phyloP scores from a whole-genome alignment of 2,329 filamentous ascomycete species.

The Phaeomoniella chlamydospora region DNA sequence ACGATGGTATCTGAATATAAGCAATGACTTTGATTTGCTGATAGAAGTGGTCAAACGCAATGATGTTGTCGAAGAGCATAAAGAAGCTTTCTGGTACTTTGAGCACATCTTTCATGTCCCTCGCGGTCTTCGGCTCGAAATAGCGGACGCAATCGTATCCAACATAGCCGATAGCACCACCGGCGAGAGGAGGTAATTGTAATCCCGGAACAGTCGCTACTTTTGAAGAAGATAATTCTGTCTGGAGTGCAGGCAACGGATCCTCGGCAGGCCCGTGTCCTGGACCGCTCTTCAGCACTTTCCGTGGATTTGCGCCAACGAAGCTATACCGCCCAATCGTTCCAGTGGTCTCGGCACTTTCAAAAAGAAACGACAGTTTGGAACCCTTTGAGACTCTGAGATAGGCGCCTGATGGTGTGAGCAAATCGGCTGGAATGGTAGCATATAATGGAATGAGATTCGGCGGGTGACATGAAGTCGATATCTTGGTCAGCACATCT shows the following conservation, averaged over 20 bases:
- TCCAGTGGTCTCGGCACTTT: constrained; percentile 83
- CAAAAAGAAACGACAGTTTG: constrained; percentile 83
- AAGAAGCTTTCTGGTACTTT: constrained; percentile 87
- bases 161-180: constrained; percentile 90
- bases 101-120: constrained; percentile 76
- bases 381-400: constrained; percentile 49
- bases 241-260: constrained; percentile 68
- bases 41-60: constrained; percentile 90
- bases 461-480: constrained; percentile 40
- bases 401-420: constrained; percentile 91
- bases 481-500: constrained; percentile 38
- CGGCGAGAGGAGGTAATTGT: constrained; percentile 70
- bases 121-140: constrained; percentile 92
- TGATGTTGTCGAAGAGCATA: constrained; percentile 90
- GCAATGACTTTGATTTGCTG: constrained; percentile 88
- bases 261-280: constrained; percentile 75
- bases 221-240: constrained; percentile 62
- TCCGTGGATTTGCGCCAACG: constrained; percentile 64
- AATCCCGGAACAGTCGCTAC: constrained; percentile 75
- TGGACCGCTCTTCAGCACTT: constrained; percentile 74
- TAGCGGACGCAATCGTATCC: constrained; percentile 96
- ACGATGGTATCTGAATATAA: constrained; percentile 57
- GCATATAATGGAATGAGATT: constrained; percentile 74
- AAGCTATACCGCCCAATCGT: constrained; percentile 93
- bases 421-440: constrained; percentile 77